These are phyloP conservation scores for Fagopyrum esculentum DNA, from an alignment of 148 eudicot species.

Conservation along the genomic window DNA sequence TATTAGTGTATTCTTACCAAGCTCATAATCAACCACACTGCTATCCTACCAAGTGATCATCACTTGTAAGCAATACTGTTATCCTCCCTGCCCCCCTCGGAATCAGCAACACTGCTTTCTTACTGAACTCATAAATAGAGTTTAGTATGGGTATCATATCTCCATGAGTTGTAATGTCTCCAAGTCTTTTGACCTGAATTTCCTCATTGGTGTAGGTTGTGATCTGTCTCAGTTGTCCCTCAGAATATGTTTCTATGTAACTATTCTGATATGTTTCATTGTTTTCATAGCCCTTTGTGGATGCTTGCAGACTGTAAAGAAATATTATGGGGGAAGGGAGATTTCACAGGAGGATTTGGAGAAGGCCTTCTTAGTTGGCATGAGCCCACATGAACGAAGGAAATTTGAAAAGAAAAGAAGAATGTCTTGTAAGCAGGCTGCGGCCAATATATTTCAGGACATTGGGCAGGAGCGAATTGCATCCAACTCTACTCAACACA, in stretches of 20 bases:
- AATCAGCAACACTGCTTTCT: not conserved
- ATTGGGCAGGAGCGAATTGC: constrained; percentile 15
- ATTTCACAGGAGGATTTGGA: constrained; percentile 71
- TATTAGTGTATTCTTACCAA: too few relatives aligned
- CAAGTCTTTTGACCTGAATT: not conserved
- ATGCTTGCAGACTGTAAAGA: constrained; percentile 54
- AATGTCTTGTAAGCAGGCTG: constrained; percentile 26
- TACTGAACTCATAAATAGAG: not conserved
- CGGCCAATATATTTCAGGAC: constrained; percentile 16
- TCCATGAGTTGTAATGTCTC: constrained; percentile 1
- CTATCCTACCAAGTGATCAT: not conserved
- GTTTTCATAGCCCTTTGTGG: constrained; percentile 1
- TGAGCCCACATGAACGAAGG: constrained; percentile 82
- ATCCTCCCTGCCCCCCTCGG: not conserved
- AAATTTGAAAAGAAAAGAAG: constrained; percentile 66
- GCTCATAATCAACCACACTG: too few relatives aligned
- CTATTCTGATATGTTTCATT: not conserved
- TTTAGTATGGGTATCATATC: not conserved
- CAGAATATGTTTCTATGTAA: not conserved
- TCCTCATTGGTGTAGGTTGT: not conserved
- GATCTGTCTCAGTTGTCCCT: not conserved
- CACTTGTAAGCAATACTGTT: not conserved
- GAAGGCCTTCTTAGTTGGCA: constrained; percentile 73
- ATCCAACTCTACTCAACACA: not conserved
- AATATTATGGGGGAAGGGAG: constrained; percentile 82